Conservation (phyloP, 2,329 filamentous ascomycete species). For the Diplodia corticola region DNA sequence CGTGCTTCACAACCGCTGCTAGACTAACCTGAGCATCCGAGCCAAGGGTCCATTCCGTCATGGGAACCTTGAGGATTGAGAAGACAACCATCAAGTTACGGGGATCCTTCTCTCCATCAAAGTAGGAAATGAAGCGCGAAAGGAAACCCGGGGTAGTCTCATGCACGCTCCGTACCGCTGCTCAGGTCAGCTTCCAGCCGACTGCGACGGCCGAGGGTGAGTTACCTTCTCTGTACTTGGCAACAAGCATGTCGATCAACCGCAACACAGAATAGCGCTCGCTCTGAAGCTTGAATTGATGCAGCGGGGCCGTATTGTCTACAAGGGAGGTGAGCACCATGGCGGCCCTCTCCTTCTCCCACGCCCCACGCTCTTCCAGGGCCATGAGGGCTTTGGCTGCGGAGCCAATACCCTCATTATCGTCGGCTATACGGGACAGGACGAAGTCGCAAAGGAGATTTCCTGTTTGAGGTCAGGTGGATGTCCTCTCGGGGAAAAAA, state of each 20-base stretch:
- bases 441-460: constrained; percentile 63
- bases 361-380: constrained; percentile 61
- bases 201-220: not conserved
- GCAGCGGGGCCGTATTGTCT: constrained; percentile 58
- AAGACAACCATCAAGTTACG: constrained; percentile 71
- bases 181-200: not conserved
- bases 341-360: constrained; percentile 58
- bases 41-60: constrained; percentile 67
- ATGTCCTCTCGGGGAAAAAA: not conserved
- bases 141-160: constrained; percentile 56
- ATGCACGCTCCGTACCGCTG: constrained; percentile 57
- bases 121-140: constrained; percentile 62
- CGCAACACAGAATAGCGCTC: constrained; percentile 62
- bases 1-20: not conserved
- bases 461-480: constrained; percentile 43
- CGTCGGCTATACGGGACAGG: constrained; percentile 63
- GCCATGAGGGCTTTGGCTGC: constrained; percentile 60
- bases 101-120: constrained; percentile 69
- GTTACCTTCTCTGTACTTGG: constrained; percentile 59
- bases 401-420: constrained; percentile 54
- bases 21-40: constrained; percentile 56
- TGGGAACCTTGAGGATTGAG: constrained; percentile 65
- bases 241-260: constrained; percentile 62
- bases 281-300: constrained; percentile 62
- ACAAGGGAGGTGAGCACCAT: constrained; percentile 53